Percentiles rank a stretch among this genome's conserved stretches.
Evolutionary conservation across 139 green algal genomes (phyloP).

Genomic region (Dunaliella primolecta): DNA sequence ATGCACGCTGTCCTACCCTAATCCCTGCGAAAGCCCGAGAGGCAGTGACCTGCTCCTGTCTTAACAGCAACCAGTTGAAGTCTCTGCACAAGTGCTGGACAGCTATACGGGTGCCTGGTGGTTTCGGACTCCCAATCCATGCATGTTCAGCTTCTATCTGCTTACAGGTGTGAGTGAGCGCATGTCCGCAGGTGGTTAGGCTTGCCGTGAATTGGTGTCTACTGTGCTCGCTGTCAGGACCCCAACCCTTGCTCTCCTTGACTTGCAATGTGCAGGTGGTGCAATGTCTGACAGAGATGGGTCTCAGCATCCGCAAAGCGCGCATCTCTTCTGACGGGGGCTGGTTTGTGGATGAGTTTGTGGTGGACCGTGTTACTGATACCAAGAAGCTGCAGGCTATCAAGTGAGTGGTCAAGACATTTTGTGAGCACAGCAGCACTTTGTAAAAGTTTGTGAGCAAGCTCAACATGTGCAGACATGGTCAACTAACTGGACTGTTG

Average conservation of each 20-base stretch:
- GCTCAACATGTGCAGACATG: not conserved
- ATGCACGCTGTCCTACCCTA: not conserved
- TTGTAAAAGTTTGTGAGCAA: not conserved
- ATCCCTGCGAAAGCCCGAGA: not conserved
- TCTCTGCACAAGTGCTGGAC: no score
- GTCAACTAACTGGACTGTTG: no score
- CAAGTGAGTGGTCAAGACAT: not conserved
- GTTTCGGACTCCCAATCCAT: no score
- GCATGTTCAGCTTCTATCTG: no score
- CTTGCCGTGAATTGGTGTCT: no score
- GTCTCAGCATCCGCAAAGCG: constrained; percentile 75
- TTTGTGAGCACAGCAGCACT: no score
- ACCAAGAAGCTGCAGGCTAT: not conserved
- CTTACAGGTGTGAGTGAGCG: no score
- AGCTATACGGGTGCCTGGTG: no score
- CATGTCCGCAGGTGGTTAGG: no score
- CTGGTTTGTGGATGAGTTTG: constrained; percentile 91
- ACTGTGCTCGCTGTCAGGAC: no score
- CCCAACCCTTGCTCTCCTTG: no score
- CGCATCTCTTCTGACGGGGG: constrained; percentile 88
- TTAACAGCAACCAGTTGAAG: not conserved
- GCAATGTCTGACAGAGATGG: constrained; percentile 90
- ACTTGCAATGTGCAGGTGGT: constrained; percentile 87
- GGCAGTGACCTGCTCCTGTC: not conserved
- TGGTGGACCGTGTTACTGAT: not conserved